Percentiles rank a stretch among this genome's conserved stretches.
These are phyloP conservation scores for Acer campestre DNA, from an alignment of 345 rosid species.

Conservation along the genomic window DNA sequence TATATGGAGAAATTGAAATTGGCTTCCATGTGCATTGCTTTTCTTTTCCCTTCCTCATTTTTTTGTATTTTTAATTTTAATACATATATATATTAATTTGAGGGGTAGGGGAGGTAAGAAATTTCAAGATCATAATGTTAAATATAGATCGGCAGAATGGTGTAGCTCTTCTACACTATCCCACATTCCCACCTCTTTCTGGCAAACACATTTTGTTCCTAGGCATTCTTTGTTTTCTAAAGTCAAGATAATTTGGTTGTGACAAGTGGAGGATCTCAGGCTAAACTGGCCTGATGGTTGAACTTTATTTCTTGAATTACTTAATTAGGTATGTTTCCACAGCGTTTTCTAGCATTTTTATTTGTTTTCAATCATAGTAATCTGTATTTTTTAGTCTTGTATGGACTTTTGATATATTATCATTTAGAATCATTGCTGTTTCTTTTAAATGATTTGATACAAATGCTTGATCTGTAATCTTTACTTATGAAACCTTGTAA, in stretches of 20 bases:
- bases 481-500: neutral
- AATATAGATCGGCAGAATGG: neutral
- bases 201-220: neutral
- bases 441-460: neutral
- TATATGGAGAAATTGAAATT: neutral
- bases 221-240: neutral
- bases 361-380: neutral
- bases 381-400: neutral
- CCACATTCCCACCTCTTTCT: neutral
- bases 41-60: neutral
- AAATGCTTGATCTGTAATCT: neutral
- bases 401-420: slow-evolving; percentile 2
- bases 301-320: neutral
- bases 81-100: neutral
- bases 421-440: neutral
- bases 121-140: neutral
- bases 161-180: too few relatives aligned
- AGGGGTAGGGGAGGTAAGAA: neutral
- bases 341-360: neutral
- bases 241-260: neutral
- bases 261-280: neutral
- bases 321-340: neutral
- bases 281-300: neutral
- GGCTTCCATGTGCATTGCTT: neutral
- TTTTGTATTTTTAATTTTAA: too few relatives aligned